Evolutionary conservation across 1,284 basidiomycete genomes (phyloP), one percentile per base, ranked within the genome.

Genomic region (Megacollybia platyphylla): DNA sequence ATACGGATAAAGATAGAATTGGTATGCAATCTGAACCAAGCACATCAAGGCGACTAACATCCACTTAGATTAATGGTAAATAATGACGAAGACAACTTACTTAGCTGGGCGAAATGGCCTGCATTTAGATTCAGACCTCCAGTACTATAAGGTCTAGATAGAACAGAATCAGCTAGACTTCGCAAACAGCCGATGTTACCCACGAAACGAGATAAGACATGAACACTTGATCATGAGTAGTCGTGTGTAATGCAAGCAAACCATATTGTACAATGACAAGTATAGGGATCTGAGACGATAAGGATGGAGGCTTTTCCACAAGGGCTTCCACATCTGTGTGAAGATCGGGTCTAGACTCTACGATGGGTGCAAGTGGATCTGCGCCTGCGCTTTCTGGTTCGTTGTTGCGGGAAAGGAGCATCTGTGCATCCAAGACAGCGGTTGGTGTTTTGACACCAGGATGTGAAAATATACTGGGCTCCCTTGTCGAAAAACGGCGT

Each of bases 141-240:
- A 11, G 72, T 65, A 29, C 70, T 63, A 53, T 80, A 85, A 54
- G 81, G 73, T 24, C 85, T 87, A 53, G 6, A 38, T 42, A 32
- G 34, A 44, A 39, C 39, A 39, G 44, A 43, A 44, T 38, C 36
- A 44, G 41, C 38, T 31, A 36, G 27, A 34, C 40, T 35, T 30
- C 9, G 32, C 29, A 42, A 41, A 20, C 10, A 5, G 41, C 31
- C 30, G 35, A 45, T 36, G 42, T 43, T 2, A 70, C 80, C 66
- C 49, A 87, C 85, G 82, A 78, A 44, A 87, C 82, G 28, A 87
- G 74, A 58, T 88, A 88, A 2, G 81, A 80, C 59, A 87, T 73
- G 60, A 88, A 88, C 15, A 88, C 62, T 57, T 88, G 86, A 62
- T 88, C 85, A 53, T 88, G 86, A 2, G 83, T 86, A n/a, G 86